Base-by-base conservation (phyloP, 202 grass and related monocot species). In the Hordeum pubiflorum region DNA sequence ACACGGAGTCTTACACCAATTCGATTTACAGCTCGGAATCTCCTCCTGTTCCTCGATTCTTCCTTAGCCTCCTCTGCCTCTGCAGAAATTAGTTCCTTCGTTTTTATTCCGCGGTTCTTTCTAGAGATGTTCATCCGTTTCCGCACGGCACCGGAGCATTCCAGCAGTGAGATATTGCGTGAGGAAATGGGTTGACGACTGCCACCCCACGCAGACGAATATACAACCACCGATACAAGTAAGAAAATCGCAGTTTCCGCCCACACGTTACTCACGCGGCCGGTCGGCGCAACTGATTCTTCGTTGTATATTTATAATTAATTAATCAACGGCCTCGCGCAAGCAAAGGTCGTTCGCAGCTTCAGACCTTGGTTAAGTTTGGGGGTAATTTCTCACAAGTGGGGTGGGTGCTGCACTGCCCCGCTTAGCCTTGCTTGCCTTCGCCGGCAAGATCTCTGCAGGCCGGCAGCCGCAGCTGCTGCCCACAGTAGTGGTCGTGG, bases 381-480 rank as follows among this genome's bases (percentile, higher is more conserved):
- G 15, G 44, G 13, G 26, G n/a, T n/a, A 12, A 20, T 57, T 78
- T 55, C 74, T 50, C 37, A 59, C 80, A 3, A 2, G 12, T 20
- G 33, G 62, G 62, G 54, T 56, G 34, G 58, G 27, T 46, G 43
- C 13, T 44, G 43, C 14, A 11, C 12, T 50, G 62, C 22, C 10
- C 20, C 4, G 4, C 9, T 68, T 82, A 18, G 60, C 7, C 63
- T 89, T 81, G 82, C 77, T 81, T 89, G 78, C 46, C 82, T 69
- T 77, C 15, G 48, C 77, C 46, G 82, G 46, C 48, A 85, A 73
- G 46, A 59, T 77, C 9, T 62, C 76, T 39, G 24, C 56, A 29
- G 15, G 60, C 60, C 60, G 29, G 37, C 65, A 68, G 64, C 4
- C 12, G 64, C 64, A 68, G 10, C 36, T 40, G 6, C 48, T 52